A percentile compares a stretch with the other conserved stretches of the same genome.
These are phyloP conservation scores for Solanum appendiculatum DNA, from an alignment of 257 asterid species.

Conservation along the genomic window DNA sequence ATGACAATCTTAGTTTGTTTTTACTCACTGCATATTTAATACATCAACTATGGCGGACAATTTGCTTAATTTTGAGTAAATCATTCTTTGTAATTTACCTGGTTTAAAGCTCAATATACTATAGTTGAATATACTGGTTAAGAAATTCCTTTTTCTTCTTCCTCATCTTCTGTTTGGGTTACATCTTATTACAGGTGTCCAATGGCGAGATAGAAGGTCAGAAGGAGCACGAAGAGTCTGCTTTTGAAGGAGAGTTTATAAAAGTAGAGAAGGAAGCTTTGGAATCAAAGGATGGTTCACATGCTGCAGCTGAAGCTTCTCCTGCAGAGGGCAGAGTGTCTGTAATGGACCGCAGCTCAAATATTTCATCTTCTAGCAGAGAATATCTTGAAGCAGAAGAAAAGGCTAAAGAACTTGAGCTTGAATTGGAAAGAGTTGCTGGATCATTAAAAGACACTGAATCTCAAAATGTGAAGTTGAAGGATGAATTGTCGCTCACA, in stretches of 20 bases:
- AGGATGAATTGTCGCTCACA: constrained; percentile 48
- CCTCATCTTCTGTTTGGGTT: not conserved
- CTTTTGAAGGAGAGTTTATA: constrained; percentile 69
- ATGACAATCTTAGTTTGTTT: not conserved
- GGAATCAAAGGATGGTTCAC: constrained; percentile 28
- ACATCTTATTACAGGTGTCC: not conserved
- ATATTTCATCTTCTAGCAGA: constrained; percentile 16
- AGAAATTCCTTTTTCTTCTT: not conserved
- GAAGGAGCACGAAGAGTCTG: constrained; percentile 54
- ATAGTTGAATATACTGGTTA: not conserved
- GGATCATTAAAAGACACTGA: constrained; percentile 48
- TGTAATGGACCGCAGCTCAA: constrained; percentile 1
- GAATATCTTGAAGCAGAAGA: constrained; percentile 57
- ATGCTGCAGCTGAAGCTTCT: constrained; percentile 1
- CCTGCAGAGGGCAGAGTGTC: constrained; percentile 14
- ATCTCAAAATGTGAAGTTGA: constrained; percentile 40
- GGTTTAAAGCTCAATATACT: not conserved
- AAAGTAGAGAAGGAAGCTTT: constrained; percentile 74
- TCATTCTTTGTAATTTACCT: not conserved
- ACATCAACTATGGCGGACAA: not conserved
- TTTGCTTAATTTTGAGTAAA: not conserved
- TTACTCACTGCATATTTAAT: not conserved
- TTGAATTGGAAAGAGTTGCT: constrained; percentile 47
- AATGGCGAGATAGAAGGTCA: constrained; percentile 21
- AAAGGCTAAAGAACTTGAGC: constrained; percentile 55